A percentile compares a stretch with the other conserved stretches of the same genome.
Conservation (phyloP, 2,329 filamentous ascomycete genomes). For the Penicillium sp. region DNA sequence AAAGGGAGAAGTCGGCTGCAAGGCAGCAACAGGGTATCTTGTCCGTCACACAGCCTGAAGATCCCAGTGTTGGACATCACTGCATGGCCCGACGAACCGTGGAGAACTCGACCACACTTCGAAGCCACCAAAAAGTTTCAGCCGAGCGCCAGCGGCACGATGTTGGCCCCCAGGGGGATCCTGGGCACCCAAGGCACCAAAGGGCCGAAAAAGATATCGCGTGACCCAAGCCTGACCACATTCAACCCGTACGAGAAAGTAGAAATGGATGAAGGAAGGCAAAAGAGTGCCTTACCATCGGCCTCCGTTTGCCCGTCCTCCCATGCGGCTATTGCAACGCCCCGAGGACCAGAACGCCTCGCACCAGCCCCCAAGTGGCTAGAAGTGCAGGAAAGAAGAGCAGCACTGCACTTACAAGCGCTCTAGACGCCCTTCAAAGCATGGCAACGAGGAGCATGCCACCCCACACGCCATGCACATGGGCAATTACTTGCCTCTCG, state of each 20-base stretch:
- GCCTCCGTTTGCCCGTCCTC: constrained; percentile 12
- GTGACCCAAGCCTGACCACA: not conserved
- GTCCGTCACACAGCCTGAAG: constrained; percentile 26
- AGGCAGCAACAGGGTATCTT: constrained; percentile 14
- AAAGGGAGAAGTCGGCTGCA: constrained; percentile 19
- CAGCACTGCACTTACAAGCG: constrained; percentile 31
- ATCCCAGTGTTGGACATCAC: constrained; percentile 34
- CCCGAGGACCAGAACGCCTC: constrained; percentile 10
- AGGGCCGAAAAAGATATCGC: not conserved
- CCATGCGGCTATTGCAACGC: constrained; percentile 21
- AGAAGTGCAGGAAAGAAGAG: constrained; percentile 11
- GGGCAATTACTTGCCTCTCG: constrained; percentile 23
- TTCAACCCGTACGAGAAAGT: not conserved
- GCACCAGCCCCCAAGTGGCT: constrained; percentile 17
- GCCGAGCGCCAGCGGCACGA: constrained; percentile 11
- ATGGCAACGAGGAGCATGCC: constrained; percentile 10
- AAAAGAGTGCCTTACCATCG: constrained; percentile 2
- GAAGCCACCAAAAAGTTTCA: constrained; percentile 15
- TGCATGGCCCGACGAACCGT: constrained; percentile 33
- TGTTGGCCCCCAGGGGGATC: constrained; percentile 3
- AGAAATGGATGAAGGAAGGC: constrained; percentile 6
- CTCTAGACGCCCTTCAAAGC: constrained; percentile 33
- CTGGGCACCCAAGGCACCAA: not conserved
- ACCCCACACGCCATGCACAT: constrained; percentile 20
- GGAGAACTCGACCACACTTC: constrained; percentile 15